Conservation (phyloP, 768 basidiomycete genomes). For the Crassisporium funariophilum region DNA sequence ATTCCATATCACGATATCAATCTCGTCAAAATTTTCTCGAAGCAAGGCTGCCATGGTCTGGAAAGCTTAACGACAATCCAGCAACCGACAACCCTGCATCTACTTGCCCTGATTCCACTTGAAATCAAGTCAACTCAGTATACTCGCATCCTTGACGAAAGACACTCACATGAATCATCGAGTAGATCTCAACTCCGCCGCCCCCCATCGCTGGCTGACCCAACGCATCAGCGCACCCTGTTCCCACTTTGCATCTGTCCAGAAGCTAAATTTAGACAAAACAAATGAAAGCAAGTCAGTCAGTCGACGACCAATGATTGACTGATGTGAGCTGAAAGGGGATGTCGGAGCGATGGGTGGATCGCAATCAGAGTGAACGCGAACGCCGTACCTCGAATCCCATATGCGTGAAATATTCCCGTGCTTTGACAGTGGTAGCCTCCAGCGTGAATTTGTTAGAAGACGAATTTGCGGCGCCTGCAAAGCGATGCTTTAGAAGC, state of each 20-base stretch:
- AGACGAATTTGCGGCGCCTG: not conserved
- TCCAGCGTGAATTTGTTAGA: constrained; percentile 6
- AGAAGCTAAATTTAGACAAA: constrained; percentile 5
- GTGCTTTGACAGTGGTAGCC: not conserved
- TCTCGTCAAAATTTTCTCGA: too few relatives aligned
- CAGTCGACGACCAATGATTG: not conserved
- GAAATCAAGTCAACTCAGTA: too few relatives aligned
- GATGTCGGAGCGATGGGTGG: too few relatives aligned
- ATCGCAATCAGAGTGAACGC: too few relatives aligned
- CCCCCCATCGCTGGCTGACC: constrained; percentile 1
- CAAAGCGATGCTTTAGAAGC: constrained; percentile 4
- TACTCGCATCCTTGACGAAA: too few relatives aligned
- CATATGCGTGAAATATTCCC: constrained; percentile 4
- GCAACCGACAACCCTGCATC: too few relatives aligned
- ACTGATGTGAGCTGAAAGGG: too few relatives aligned
- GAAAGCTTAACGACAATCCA: too few relatives aligned
- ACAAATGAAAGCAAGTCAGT: too few relatives aligned
- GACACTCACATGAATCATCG: constrained; percentile 13
- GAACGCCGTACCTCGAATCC: constrained; percentile 13
- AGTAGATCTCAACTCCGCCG: constrained; percentile 12
- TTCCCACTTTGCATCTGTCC: constrained; percentile 7
- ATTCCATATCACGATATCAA: too few relatives aligned
- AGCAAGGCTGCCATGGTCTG: too few relatives aligned
- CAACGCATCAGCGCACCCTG: constrained; percentile 3
- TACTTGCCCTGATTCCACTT: too few relatives aligned